Evolutionary conservation across 768 basidiomycete genomes (phyloP), one percentile per base, ranked within the genome.

Genomic region (Phaeotremella fagi): DNA sequence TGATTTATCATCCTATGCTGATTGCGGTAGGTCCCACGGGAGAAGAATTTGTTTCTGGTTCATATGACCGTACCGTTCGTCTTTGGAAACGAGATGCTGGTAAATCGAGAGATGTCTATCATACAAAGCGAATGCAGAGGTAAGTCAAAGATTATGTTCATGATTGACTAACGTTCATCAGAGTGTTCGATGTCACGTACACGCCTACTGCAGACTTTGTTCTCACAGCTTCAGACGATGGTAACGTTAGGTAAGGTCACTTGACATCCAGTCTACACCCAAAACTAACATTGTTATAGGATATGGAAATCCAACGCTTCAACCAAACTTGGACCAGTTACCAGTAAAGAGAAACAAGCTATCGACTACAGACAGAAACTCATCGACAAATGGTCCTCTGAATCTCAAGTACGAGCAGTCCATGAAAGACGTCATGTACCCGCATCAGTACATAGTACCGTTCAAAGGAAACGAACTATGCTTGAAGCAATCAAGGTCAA

Each of bases 91-190:
- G 89, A 62, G 88, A 86, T 24, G 82, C 80, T 36, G 91, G 92
- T 0, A 82, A 82, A 26, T 80, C 80, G 5, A 82, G 87, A 15
- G 94, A 98, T 71, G 85, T 91, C 5, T 99, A 98, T 70, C 94
- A 98, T 74, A 94, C 91, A 15, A 98, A 98, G 77, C 87, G 95
- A 41, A 99, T 99, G 95, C 95, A 98, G 75, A 82, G 91, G 88
- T 89, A 46, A 33, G 78, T 68, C 15, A 20, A 24, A n/a, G 44
- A 12, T 22, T 5, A 25, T 42, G 23, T 36, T 16, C 14, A 23
- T 20, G 26, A 29, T 9, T 6, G 7, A 33, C 38, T 41, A 22
- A 41, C 11, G 6, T 4, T 16, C 3, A n/a, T n/a, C 65, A 90
- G 92, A 55, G 89, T 99, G 28, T 86, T 89, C 41, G 87, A 90